Evolutionary conservation across 1,284 basidiomycete species (phyloP).

Genomic region (Cutaneotrichosporon sp.): DNA sequence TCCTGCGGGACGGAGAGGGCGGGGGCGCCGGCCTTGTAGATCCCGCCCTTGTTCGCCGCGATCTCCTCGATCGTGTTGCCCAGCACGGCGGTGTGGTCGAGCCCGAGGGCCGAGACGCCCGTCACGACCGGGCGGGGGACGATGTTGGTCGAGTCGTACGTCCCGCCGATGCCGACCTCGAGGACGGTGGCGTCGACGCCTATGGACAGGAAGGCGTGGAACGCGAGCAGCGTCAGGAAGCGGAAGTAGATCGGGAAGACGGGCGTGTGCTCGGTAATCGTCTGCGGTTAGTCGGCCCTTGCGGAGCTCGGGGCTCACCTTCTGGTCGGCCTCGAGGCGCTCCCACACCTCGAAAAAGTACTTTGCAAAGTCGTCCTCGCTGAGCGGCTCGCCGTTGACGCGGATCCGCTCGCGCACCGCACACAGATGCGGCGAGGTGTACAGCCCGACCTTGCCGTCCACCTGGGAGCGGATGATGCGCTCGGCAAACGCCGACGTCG

Average conservation of each 20-base stretch:
- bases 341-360: constrained; percentile 99
- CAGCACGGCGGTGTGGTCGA: constrained; percentile 90
- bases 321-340: constrained; percentile 67
- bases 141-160: constrained; percentile 94
- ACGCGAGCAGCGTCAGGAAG: constrained; percentile 89
- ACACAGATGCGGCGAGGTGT: constrained; percentile 95
- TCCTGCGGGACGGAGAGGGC: constrained; percentile 79
- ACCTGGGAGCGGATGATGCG: constrained; percentile 45
- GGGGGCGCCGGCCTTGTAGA: constrained; percentile 87
- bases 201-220: constrained; percentile 76
- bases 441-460: constrained; percentile 64
- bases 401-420: constrained; percentile 95
- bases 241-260: constrained; percentile 84
- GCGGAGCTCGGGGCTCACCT: constrained; percentile 59
- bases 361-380: constrained; percentile 81
- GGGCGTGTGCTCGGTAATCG: constrained; percentile 61
- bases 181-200: constrained; percentile 84
- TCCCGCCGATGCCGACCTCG: constrained; percentile 96
- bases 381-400: constrained; percentile 85
- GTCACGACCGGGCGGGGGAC: constrained; percentile 87
- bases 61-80: constrained; percentile 90
- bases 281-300: constrained; percentile 24
- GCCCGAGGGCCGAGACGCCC: constrained; percentile 84
- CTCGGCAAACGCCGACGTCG: constrained; percentile 88
- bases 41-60: constrained; percentile 94